Conservation (phyloP, 495 filamentous ascomycete species). For the Extremus antarcticus region DNA sequence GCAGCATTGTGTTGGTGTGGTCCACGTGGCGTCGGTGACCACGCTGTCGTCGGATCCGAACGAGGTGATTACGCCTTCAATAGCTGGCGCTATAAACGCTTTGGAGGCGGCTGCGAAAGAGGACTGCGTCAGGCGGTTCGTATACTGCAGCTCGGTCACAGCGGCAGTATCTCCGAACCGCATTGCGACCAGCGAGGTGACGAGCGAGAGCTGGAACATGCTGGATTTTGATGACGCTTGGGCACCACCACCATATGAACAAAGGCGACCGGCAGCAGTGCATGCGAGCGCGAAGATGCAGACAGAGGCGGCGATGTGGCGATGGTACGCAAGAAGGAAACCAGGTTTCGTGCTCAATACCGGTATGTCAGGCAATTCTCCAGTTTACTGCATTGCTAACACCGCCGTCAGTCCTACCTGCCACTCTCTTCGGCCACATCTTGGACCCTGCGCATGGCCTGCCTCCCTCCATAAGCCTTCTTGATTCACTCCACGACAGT, state of each 20-base stretch:
- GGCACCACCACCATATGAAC: constrained; percentile 29
- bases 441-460: constrained; percentile 4
- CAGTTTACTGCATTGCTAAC: background rate
- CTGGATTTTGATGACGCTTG: constrained; percentile 34
- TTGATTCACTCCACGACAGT: constrained; percentile 3
- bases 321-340: constrained; percentile 14
- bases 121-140: constrained; percentile 39
- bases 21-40: constrained; percentile 14
- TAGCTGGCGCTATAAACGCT: constrained; percentile 31
- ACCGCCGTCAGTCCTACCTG: constrained; percentile 11
- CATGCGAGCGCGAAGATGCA: constrained; percentile 20
- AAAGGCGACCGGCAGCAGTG: constrained; percentile 21
- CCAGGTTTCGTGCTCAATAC: constrained; percentile 2
- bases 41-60: constrained; percentile 8
- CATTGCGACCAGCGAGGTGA: constrained; percentile 24
- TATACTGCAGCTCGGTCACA: constrained; percentile 24
- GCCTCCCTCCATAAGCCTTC: background rate
- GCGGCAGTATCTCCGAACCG: constrained; percentile 19
- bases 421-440: constrained; percentile 14
- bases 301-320: constrained; percentile 18
- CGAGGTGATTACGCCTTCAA: constrained; percentile 13
- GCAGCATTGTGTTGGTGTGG: constrained; percentile 10
- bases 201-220: constrained; percentile 38
- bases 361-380: background rate
- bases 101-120: constrained; percentile 37